These are phyloP conservation scores for Penicillium malachiteum DNA, from an alignment of 495 filamentous ascomycete genomes.

Conservation along the genomic window DNA sequence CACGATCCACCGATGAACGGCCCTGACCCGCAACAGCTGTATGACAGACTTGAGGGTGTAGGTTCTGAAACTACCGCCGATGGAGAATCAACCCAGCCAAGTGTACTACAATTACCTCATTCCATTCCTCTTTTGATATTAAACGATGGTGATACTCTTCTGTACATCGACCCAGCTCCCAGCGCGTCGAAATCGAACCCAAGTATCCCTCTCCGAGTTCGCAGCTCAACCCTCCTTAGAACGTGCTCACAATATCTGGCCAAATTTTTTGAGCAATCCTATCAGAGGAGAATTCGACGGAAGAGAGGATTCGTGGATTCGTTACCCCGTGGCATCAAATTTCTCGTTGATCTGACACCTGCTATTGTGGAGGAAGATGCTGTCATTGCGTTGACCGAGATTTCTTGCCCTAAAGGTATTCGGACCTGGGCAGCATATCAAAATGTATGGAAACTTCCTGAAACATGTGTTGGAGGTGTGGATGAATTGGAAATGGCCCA, in stretches of 20 bases:
- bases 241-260: slow-evolving; percentile 51
- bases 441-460: slow-evolving; percentile 48
- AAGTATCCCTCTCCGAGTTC: slow-evolving; percentile 39
- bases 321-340: slow-evolving; percentile 49
- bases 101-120: not conserved
- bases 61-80: no score
- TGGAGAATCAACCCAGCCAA: no score
- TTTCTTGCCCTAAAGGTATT: slow-evolving; percentile 57
- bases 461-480: slow-evolving; percentile 30
- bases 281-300: slow-evolving; percentile 25
- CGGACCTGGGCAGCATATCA: slow-evolving; percentile 40
- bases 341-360: slow-evolving; percentile 62
- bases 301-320: slow-evolving; percentile 29
- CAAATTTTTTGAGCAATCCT: slow-evolving; percentile 43
- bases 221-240: slow-evolving; percentile 44
- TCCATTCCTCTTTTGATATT: slow-evolving; percentile 30
- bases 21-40: no score
- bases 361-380: slow-evolving; percentile 58
- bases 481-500: slow-evolving; percentile 29
- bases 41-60: no score
- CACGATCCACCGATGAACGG: no score
- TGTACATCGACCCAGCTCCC: slow-evolving; percentile 50
- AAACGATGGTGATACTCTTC: slow-evolving; percentile 50
- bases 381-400: slow-evolving; percentile 53
- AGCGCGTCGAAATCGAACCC: slow-evolving; percentile 9